Evolutionary conservation across 2,329 filamentous ascomycete species (phyloP), one percentile per base, ranked within the genome.

Genomic region (Pezicula neosporulosa): DNA sequence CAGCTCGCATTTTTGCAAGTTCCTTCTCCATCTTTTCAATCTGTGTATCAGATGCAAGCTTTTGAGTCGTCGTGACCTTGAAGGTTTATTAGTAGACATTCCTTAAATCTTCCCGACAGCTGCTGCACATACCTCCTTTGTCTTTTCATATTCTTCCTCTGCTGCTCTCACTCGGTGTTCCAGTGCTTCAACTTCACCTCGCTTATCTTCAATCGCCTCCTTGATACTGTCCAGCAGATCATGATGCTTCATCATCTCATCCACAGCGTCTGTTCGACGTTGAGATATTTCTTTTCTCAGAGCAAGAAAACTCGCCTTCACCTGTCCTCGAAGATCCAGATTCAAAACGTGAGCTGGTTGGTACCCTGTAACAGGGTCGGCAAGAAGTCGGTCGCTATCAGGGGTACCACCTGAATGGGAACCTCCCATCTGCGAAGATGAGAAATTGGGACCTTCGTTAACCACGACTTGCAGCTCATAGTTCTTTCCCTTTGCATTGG

Each of bases 1-100:
- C 87, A 2, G 87, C 82, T 39, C 92, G 82, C 90, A 97, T 96
- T 68, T 91, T 90, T 44, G 89, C 88, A n/a, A 99, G 76, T 68
- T 99, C 92, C 71, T 96, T 97, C 72, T 99, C 94, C 87, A 97
- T 95, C 76, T 94, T 94, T 71, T 99, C 94, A 63, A 99, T 96
- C 69, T 97, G 93, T 8, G 92, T 85, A 67, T 97, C 94, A 2
- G 86, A 90, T 7, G 86, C 87, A 67, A 93, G 82, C 72, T 95
- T 95, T 68, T 96, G 90, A 16, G 91, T 89, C 43, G 82, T 89
- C 7, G 89, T 93, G 53, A 81, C 72, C 62, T 66, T 66, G 44
- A 28, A 4, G n/a, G 2, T 36, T 12, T 49, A 44, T 64, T 52
- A 63, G 54, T 44, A 10, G 38, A 3, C 6, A 19, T 24, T 27